Base-by-base conservation (phyloP, 208 protist genomes). In the Porcisia deanei region DNA sequence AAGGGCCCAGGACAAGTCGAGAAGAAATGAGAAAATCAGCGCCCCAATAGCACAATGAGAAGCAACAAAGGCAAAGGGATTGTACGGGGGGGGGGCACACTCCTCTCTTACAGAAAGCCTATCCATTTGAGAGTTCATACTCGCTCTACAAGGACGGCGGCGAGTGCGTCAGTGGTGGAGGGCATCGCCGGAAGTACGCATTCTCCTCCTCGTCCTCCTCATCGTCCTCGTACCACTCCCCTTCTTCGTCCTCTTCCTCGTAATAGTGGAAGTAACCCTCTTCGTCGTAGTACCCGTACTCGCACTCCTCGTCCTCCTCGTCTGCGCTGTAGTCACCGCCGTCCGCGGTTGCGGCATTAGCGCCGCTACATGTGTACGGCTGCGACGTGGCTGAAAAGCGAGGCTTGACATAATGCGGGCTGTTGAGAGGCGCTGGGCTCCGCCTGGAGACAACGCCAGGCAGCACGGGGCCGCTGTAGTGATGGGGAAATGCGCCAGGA, bases 121-220 rank as follows among this genome's bases (percentile, higher is more conserved):
- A 39, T 47, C 22, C 41, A 49, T 34, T 20, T 49, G 63, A 25
- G 2, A 52, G 41, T 43, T n/a, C 41, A 52, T 41, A 39, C 10
- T n/a, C 49, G 37, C 41, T 3, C 71, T 78, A 90, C 37, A 87
- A 58, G 10, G 82, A 88, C 3, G 87, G 87, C 58, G 87, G 87
- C 1, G 87, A 91, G 67, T 89, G 87, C 1, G 77, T 88, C 45
- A 77, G 60, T 30, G 76, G 86, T 0, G 75, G 84, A 39, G 82
- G 79, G 52, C 78, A 82, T 16, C 68, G 72, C 70, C 85, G 73
- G 14, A 82, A 78, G 68, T 73, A 75, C 2, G 74, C 65, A 25
- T 71, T 59, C 41, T 78, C 81, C 12, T 65, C 80, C 53, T 83
- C 79, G 7, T 41, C 55, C 22, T 83, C 72, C 20, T 77, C 73